Conservation (phyloP, 768 basidiomycete species). For the Termitomyces sp. region DNA sequence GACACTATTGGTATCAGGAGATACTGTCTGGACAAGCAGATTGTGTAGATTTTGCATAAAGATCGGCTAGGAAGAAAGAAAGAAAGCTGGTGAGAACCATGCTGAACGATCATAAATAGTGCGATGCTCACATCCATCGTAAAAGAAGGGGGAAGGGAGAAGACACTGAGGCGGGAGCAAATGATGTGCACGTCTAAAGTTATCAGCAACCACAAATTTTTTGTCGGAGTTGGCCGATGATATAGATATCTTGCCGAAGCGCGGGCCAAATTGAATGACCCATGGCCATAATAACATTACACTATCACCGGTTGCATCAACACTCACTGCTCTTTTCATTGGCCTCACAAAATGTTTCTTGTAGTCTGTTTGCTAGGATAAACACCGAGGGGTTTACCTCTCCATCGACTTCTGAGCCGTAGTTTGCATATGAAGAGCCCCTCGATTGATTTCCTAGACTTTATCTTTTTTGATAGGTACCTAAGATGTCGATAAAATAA, state of each 20-base stretch:
- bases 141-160: slow-evolving; percentile 14
- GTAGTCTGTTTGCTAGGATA: too few species aligned
- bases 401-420: too few species aligned
- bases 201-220: slow-evolving; percentile 39
- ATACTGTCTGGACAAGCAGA: slow-evolving; percentile 81
- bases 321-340: too few species aligned
- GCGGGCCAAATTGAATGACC: not conserved
- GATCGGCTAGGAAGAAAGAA: slow-evolving; percentile 44
- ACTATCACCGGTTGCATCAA: too few species aligned
- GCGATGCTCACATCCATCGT: slow-evolving; percentile 47
- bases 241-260: slow-evolving; percentile 27
- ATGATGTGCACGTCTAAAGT: slow-evolving; percentile 22
- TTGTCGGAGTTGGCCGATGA: slow-evolving; percentile 57
- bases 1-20: slow-evolving; percentile 84
- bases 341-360: too few species aligned
- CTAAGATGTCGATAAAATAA: too few species aligned
- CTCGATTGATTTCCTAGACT: not conserved
- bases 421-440: not conserved
- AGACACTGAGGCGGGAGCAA: slow-evolving; percentile 24
- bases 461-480: too few species aligned
- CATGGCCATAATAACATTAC: not conserved
- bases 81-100: slow-evolving; percentile 16
- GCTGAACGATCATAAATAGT: slow-evolving; percentile 10
- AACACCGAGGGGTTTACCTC: too few species aligned
- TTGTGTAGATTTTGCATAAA: slow-evolving; percentile 81